phyloP scores from a whole-genome alignment of 768 basidiomycete species.

The Gymnopilus dilepis region DNA sequence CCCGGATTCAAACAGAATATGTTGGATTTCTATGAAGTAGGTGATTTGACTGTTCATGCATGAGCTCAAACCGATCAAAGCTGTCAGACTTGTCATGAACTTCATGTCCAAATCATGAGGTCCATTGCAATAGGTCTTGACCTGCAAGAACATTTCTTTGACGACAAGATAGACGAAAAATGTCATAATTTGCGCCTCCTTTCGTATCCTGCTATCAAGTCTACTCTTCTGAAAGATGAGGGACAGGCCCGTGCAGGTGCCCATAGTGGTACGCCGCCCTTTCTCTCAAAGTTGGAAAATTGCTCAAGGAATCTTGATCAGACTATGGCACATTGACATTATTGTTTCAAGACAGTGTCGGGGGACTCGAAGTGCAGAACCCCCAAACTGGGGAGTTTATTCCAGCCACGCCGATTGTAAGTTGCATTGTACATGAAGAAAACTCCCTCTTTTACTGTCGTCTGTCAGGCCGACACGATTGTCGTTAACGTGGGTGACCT shows the following conservation, averaged over 20 bases:
- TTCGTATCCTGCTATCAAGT: conserved; percentile 80
- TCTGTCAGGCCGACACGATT: conserved; percentile 71
- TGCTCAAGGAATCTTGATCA: conserved; percentile 25
- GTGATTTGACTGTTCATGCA: conserved; percentile 16
- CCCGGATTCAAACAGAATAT: conserved; percentile 76
- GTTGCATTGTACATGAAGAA: conserved; percentile 24
- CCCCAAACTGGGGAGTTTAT: conserved; percentile 75
- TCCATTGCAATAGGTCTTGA: conserved; percentile 82
- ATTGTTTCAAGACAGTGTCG: conserved; percentile 82
- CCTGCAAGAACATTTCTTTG: conserved; percentile 77
- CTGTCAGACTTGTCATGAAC: conserved; percentile 69
- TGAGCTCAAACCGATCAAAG: conserved; percentile 12
- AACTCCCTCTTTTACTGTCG: conserved; percentile 1
- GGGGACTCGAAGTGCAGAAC: conserved; percentile 83
- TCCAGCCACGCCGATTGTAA: conserved; percentile 77
- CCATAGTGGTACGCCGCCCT: conserved; percentile 61
- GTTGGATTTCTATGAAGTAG: conserved; percentile 75
- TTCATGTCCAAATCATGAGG: conserved; percentile 82
- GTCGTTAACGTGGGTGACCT: conserved; percentile 86
- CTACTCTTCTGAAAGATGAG: conserved; percentile 56
- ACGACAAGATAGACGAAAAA: conserved; percentile 74
- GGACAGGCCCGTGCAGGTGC: conserved; percentile 84
- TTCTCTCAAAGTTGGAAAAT: neutral
- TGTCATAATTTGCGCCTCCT: conserved; percentile 82
- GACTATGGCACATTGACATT: conserved; percentile 86